Evolutionary conservation across 2,329 filamentous ascomycete species (phyloP), one percentile per base, ranked within the genome.

Genomic region (Cladosporium sp.): DNA sequence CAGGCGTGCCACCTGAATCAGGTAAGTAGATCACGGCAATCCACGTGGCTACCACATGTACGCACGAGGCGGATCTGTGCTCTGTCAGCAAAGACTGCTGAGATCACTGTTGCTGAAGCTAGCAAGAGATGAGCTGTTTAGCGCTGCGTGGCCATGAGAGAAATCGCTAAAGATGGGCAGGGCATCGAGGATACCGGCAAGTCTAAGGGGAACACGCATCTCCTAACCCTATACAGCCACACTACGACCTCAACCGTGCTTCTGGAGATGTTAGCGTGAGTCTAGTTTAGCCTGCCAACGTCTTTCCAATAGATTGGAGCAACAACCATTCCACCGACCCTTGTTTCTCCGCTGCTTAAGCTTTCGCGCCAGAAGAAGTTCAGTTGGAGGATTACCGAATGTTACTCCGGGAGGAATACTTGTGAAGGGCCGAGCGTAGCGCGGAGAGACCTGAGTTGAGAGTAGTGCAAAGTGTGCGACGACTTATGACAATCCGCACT

Each of bases 1-100:
- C 48, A 51, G 25, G 48, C 48, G 23, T 51, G 48, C 23, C 16
- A 16, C 48, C n/a, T 51, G 48, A 51, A 26, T 51, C 48, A 51
- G 16, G 48, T 51, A 28, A 5, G 14, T n/a, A 51, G 25, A n/a
- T 51, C 23, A 18, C 26, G 23, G 48, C 26, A 51, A 51, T 51
- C 26, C 48, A 28, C 48, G 48, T 51, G 48, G 48, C 48, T 28
- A 51, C 48, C 48, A 51, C 48, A 51, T 28, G 48, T 51, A 51
- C 23, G 23, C 48, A 51, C 48, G 48, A 51, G 48, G 48, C 25
- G 25, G 25, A 51, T 51, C 48, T 28, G 48, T 51, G 48, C 48
- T 26, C 26, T 28, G 48, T 51, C 23, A 26, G 23, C 23, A 51
- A 51, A 25, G 48, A 28, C 26, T 28, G 23, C 48, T 25, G 48